Base-by-base conservation (phyloP, 345 rosid species). In the Salix exigua region DNA sequence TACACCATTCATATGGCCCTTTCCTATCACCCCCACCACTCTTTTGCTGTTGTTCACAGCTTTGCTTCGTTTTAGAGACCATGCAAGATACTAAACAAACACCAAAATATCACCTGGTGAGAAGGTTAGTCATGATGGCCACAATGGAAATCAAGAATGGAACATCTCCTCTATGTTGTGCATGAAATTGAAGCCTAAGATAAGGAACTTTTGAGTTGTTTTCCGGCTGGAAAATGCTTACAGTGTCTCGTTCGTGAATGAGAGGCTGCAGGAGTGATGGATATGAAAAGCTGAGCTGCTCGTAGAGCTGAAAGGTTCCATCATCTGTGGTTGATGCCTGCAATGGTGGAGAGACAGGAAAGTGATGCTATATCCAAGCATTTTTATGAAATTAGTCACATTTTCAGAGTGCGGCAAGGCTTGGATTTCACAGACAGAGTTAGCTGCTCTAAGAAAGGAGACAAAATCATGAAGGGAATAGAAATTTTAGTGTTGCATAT, bases 31-130 rank as follows among this genome's bases (percentile, higher is more conserved):
- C 35, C 96, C 97, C 73, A 89, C 97, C 78, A 95, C 97, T 37
- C 79, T 87, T 85, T 85, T 89, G 61, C 92, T 82, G 37, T 85
- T 88, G 72, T 90, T 89, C 86, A 93, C 97, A 0, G 97, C 96
- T 81, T 93, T 93, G 88, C 97, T 91, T 76, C 99, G 86, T 84
- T 93, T 91, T 75, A 91, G 83, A 21, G 97, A 91, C 99, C 99
- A 93, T 2, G 97, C 94, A 19, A 91, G 84, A 83, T 90, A 95
- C 99, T 95, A 21, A 71, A 76, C 28, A 37, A 53, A 35, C 17
- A 33, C 77, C 61, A 83, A 61, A 33, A 46, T 21, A 6, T 21
- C 25, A 58, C 64, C 37, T 38, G 2, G 71, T 38, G 19, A 72
- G 58, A 71, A 37, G 21, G 19, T 4, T 19, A 61, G 38, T 50